A percentile compares a stretch with the other conserved stretches of the same genome.
Evolutionary conservation across 805 yeast species (phyloP).

Genomic region (Tetrapisispora nanseiensis): DNA sequence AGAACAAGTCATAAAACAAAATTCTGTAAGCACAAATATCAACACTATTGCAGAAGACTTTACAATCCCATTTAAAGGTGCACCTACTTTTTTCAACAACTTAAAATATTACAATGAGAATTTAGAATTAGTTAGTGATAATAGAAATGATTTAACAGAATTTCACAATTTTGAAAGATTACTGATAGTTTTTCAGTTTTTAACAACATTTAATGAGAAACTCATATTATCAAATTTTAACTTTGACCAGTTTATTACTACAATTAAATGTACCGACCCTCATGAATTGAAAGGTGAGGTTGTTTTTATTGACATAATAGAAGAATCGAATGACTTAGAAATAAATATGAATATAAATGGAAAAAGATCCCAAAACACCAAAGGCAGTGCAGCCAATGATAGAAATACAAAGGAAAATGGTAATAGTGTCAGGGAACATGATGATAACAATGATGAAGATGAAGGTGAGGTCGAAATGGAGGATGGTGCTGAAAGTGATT

Average conservation of each 20-base stretch:
- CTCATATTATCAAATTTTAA: conserved; percentile 20
- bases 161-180: conserved; percentile 17
- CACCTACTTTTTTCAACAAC: conserved; percentile 13
- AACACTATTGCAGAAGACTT: conserved; percentile 23
- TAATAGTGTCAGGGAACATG: background rate
- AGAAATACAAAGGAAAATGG: background rate
- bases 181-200: conserved; percentile 24
- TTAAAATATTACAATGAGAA: conserved; percentile 15
- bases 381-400: background rate
- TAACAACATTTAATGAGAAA: conserved; percentile 21
- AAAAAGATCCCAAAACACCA: no score
- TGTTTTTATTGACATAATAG: conserved; percentile 9
- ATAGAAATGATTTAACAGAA: background rate
- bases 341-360: background rate
- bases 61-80: conserved; percentile 18
- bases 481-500: conserved; percentile 12
- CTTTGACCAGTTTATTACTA: conserved; percentile 23
- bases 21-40: conserved; percentile 1
- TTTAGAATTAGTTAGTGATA: conserved; percentile 12
- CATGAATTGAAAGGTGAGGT: conserved; percentile 22
- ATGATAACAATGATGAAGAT: background rate
- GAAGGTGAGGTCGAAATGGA: background rate
- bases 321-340: background rate
- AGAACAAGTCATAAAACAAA: background rate
- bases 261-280: conserved; percentile 25